phyloP scores from a whole-genome alignment of 768 basidiomycete genomes.

The Hericium coralloides region DNA sequence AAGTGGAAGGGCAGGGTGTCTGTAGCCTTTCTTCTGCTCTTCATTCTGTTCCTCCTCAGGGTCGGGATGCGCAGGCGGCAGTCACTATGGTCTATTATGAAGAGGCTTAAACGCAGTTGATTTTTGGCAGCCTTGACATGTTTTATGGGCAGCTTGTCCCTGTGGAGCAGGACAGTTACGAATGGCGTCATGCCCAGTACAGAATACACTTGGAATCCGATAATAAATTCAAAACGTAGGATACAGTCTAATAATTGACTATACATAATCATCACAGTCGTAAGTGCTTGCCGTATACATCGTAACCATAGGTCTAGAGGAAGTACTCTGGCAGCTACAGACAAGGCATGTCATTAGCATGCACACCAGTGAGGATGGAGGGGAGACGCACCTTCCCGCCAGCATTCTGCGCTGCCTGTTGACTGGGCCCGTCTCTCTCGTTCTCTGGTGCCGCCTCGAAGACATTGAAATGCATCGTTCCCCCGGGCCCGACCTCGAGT shows the following conservation, averaged over 20 bases:
- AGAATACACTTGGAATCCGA: no score
- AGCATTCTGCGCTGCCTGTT: constrained; percentile 65
- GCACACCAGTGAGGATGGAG: not conserved
- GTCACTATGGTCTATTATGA: no score
- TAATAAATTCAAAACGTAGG: not conserved
- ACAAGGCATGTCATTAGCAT: constrained; percentile 6
- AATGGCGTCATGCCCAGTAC: no score
- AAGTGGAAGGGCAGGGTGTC: constrained; percentile 35
- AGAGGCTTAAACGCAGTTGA: no score
- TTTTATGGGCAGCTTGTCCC: no score
- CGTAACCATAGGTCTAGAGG: constrained; percentile 24
- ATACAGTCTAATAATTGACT: not conserved
- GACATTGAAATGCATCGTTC: constrained; percentile 88
- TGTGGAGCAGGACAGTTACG: no score
- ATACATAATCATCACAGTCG: no score
- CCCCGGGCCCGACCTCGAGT: constrained; percentile 88
- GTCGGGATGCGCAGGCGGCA: not conserved
- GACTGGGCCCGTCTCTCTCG: constrained; percentile 80
- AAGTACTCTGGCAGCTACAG: constrained; percentile 76
- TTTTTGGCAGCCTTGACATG: no score
- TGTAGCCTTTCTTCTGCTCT: constrained; percentile 21
- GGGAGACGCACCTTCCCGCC: constrained; percentile 51
- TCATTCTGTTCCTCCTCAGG: constrained; percentile 19
- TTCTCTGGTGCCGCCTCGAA: constrained; percentile 99
- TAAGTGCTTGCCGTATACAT: no score